These are phyloP conservation scores for Herpetomonas samuelpessoai DNA, from an alignment of 208 protist genomes.

Conservation along the genomic window DNA sequence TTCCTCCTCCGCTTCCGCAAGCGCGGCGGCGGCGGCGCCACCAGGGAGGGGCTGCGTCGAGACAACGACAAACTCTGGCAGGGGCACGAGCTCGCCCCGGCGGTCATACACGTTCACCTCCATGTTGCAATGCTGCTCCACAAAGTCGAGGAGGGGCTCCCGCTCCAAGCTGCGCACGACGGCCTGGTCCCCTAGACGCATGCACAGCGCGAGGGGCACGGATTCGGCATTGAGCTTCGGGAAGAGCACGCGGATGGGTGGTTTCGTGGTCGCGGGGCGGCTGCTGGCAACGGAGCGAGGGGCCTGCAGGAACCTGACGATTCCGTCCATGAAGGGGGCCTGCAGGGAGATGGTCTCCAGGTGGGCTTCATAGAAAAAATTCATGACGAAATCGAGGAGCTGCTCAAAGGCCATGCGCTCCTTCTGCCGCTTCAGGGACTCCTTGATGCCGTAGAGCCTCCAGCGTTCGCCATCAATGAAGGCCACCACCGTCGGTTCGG, in stretches of 20 bases:
- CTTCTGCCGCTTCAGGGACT: slow-evolving; percentile 30
- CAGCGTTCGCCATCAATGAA: slow-evolving; percentile 72
- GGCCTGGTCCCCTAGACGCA: slow-evolving; percentile 41
- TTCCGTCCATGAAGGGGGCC: slow-evolving; percentile 19
- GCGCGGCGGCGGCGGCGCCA: slow-evolving; percentile 6
- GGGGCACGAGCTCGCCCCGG: slow-evolving; percentile 42
- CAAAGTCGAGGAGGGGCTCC: slow-evolving; percentile 40
- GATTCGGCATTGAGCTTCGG: slow-evolving; percentile 40
- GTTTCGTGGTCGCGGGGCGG: slow-evolving; percentile 12
- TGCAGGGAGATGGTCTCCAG: slow-evolving; percentile 26
- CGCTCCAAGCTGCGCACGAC: slow-evolving; percentile 46
- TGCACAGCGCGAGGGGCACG: slow-evolving; percentile 51
- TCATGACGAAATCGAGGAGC: slow-evolving; percentile 71
- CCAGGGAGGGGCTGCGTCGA: slow-evolving; percentile 38
- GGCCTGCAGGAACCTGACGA: slow-evolving; percentile 55
- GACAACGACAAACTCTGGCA: slow-evolving; percentile 75
- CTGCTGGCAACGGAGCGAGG: slow-evolving; percentile 24
- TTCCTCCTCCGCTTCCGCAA: neutral
- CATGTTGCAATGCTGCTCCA: slow-evolving; percentile 71
- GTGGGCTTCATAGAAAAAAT: slow-evolving; percentile 64
- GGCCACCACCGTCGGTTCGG: slow-evolving; percentile 35
- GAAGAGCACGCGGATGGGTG: slow-evolving; percentile 26
- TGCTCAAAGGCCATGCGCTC: slow-evolving; percentile 26
- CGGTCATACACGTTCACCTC: slow-evolving; percentile 56
- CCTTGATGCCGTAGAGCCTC: slow-evolving; percentile 40